phyloP scores from a whole-genome alignment of 352 stramenopile genomes.

The Phytophthora agathidicida region DNA sequence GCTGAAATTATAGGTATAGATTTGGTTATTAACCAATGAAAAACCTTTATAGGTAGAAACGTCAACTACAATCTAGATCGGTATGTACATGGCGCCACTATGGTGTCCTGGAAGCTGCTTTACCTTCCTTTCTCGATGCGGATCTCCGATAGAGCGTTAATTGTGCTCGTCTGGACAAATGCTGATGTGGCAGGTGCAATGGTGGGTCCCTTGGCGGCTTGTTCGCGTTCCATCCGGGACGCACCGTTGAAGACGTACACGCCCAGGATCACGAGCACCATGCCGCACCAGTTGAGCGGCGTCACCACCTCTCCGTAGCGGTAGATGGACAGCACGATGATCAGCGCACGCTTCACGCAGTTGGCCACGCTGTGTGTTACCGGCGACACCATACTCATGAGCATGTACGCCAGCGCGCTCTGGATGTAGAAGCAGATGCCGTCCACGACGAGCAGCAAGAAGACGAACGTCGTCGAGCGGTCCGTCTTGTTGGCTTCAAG shows the following conservation, averaged over 20 bases:
- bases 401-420: constrained; percentile 89
- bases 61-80: constrained; percentile 6
- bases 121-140: constrained; percentile 57
- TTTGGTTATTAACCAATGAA: constrained; percentile 8
- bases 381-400: constrained; percentile 91
- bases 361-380: constrained; percentile 92
- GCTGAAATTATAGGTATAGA: constrained; percentile 11
- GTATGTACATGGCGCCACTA: constrained; percentile 27
- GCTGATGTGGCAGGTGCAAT: constrained; percentile 35
- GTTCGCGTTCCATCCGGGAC: constrained; percentile 64
- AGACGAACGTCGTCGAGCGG: constrained; percentile 49
- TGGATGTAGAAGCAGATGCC: constrained; percentile 91
- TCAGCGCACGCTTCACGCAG: constrained; percentile 90
- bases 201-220: constrained; percentile 28
- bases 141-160: constrained; percentile 67
- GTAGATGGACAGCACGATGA: constrained; percentile 92
- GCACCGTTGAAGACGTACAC: constrained; percentile 90
- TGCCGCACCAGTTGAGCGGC: constrained; percentile 82
- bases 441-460: constrained; percentile 64
- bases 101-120: background rate
- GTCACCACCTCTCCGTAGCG: constrained; percentile 90
- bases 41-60: constrained; percentile 11
- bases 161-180: constrained; percentile 60
- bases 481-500: constrained; percentile 33
- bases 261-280: constrained; percentile 86